Base-by-base conservation (phyloP, 2,329 filamentous ascomycete genomes). In the Penicillium freii region DNA sequence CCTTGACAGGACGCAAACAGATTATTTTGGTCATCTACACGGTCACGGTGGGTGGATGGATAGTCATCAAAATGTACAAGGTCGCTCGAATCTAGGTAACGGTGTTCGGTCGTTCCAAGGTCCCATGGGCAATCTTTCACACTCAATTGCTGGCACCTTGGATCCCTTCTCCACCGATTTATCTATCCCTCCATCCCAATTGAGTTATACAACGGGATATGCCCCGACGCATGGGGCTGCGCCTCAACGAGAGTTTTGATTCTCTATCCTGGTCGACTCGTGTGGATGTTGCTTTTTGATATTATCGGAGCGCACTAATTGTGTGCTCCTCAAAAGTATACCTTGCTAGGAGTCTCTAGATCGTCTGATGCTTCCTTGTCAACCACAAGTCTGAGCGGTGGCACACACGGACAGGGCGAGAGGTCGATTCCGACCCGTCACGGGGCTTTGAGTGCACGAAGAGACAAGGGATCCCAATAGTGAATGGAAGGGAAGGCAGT, bases 81-180 rank as follows among this genome's bases (percentile, higher is more conserved):
- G 58, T 19, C 69, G 67, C 13, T 48, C 64, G 36, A 54, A 46
- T 38, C 46, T 70, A 49, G 66, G 47, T 46, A 57, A 59, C 29
- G 65, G 64, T 15, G 51, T 66, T 39, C 63, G 68, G 33, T 58
- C 70, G 10, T 68, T 69, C 48, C 62, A 63, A 45, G 58, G 61
- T n/a, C 29, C 64, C 11, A 60, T 71, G 43, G 42, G 57, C 19
- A 65, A 57, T 27, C 58, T 71, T 13, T 62, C 67, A 13, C 62
- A 66, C 36, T 62, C 71, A 39, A 58, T 73, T 42, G 49, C 72
- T 27, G 54, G 64, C 15, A 53, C 66, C 39, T 55, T 74, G 52
- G 70, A 75, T 49, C 59, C 72, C 3, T 69, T 73, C 39, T 52
- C 69, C 5, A 51, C 59, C 9, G 70, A 73, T 27, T 19, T 73